Evolutionary conservation across 176 grass and related monocot species (phyloP).

Genomic region (Rhynchospora tenuis): DNA sequence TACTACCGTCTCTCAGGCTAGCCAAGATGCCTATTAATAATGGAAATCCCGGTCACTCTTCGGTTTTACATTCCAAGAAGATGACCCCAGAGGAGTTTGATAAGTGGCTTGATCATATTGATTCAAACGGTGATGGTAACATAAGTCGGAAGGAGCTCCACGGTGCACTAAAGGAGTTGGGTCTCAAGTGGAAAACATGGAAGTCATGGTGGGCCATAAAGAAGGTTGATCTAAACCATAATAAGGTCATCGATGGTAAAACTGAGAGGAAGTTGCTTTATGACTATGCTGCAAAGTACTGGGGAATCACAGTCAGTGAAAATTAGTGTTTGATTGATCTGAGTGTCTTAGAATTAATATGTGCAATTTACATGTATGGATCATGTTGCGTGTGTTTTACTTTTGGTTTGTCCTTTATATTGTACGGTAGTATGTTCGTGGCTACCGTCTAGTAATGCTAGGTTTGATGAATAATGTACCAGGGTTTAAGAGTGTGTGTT

Average conservation of each 20-base stretch:
- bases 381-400: not conserved
- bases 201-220: not conserved
- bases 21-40: not conserved
- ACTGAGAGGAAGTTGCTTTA: not conserved
- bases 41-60: not conserved
- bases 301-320: not conserved
- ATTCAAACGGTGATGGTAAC: not conserved
- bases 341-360: not conserved
- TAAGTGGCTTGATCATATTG: not conserved
- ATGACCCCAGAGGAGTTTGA: not conserved
- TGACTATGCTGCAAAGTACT: not conserved
- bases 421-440: not conserved
- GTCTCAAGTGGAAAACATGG: not conserved
- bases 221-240: not conserved
- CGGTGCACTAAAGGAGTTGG: not conserved
- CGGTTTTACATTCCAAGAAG: not conserved
- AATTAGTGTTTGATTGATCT: not conserved
- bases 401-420: not conserved
- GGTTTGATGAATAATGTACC: not conserved
- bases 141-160: not conserved
- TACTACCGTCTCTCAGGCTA: not conserved
- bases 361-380: not conserved
- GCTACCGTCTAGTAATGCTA: not conserved
- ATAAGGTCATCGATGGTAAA: not conserved
- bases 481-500: not conserved